Evolutionary conservation across 345 rosid species (phyloP).

Genomic region (Eucalyptus erythrocorys): DNA sequence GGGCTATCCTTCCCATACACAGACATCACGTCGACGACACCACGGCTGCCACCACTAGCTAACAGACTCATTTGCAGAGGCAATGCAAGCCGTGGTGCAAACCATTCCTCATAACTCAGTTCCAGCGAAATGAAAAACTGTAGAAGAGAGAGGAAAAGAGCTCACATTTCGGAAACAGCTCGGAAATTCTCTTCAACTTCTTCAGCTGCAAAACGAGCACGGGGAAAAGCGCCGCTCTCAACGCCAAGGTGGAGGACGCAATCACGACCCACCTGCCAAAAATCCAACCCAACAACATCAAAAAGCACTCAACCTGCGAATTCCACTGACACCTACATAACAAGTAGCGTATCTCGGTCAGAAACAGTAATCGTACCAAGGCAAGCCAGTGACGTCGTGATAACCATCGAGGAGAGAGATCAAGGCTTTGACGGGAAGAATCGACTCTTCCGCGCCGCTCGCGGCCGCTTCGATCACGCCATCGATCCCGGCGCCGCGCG

Average conservation of each 20-base stretch:
- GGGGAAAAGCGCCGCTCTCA: conserved; percentile 61
- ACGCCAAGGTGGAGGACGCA: conserved; percentile 56
- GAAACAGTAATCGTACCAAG: conserved; percentile 38
- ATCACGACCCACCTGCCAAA: conserved; percentile 75
- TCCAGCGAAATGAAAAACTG: not conserved
- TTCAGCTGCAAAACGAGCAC: conserved; percentile 48
- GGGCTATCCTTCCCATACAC: not conserved
- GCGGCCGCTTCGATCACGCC: conserved; percentile 3
- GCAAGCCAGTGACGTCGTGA: conserved; percentile 70
- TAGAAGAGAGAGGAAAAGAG: not conserved
- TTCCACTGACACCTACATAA: not conserved
- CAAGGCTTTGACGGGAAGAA: conserved; percentile 32
- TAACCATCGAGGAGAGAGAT: conserved; percentile 56
- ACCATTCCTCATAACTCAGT: not conserved
- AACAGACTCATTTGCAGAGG: not conserved
- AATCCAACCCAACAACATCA: not conserved
- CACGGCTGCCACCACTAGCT: not conserved
- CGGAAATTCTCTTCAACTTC: conserved; percentile 43
- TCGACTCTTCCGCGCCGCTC: conserved; percentile 13
- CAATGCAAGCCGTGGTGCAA: not conserved
- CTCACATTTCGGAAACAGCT: conserved; percentile 65
- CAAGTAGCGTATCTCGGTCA: not conserved
- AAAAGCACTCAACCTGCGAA: not conserved
- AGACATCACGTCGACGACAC: not conserved
- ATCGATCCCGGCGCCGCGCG: not conserved